Evolutionary conservation across 495 filamentous ascomycete species (phyloP).

Genomic region (Penicillium nucicola): DNA sequence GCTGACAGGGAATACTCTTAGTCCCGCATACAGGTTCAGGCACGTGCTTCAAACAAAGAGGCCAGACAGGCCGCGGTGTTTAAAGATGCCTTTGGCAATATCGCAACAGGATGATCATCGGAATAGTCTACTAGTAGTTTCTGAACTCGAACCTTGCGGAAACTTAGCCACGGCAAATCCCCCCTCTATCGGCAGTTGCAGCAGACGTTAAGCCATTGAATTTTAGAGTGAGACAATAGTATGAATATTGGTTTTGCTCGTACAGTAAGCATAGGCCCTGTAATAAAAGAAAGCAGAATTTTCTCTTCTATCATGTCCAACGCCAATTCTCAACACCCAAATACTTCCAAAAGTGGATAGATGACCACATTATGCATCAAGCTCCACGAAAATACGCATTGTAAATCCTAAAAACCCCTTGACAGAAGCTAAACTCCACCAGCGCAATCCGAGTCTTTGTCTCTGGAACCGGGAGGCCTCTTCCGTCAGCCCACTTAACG

Average conservation of each 20-base stretch:
- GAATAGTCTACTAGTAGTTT: background rate
- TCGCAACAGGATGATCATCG: background rate
- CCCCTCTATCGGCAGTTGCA: constrained; percentile 4
- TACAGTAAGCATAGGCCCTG: too few species aligned
- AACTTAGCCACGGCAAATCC: background rate
- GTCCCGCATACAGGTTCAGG: constrained; percentile 19
- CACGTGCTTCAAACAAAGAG: constrained; percentile 20
- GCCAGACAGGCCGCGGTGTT: background rate
- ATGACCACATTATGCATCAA: background rate
- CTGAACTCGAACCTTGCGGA: background rate
- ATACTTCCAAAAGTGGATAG: constrained; percentile 3
- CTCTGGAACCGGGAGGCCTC: constrained; percentile 7
- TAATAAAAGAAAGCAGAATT: too few species aligned
- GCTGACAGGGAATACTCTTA: constrained; percentile 1
- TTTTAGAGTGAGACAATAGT: background rate
- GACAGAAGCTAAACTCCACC: constrained; percentile 1
- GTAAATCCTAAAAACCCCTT: constrained; percentile 3
- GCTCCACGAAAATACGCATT: constrained; percentile 2
- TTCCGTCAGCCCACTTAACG: background rate
- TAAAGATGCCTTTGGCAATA: background rate
- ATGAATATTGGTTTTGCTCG: background rate
- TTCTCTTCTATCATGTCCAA: too few species aligned
- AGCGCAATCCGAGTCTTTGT: constrained; percentile 5
- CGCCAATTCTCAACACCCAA: background rate
- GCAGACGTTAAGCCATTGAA: constrained; percentile 13